Conservation (phyloP, 768 basidiomycete species). For the Asterophora parasitica region DNA sequence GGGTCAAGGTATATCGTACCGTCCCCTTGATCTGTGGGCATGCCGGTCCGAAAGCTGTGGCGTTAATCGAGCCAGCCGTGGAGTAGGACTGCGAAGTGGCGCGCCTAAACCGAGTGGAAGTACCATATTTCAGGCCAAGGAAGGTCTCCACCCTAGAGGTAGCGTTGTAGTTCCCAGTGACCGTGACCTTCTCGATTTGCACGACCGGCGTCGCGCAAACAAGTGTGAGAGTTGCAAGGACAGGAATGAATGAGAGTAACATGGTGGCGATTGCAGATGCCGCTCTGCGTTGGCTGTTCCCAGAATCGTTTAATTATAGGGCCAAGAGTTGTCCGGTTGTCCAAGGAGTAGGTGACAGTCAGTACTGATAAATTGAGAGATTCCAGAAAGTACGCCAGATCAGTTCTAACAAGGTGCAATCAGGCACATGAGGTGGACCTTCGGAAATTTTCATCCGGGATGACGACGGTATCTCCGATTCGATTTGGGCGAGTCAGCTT, state of each 20-base stretch:
- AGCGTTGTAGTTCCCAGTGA: constrained; percentile 14
- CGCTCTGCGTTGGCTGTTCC: background rate
- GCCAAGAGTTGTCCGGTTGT: background rate
- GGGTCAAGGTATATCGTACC: constrained; percentile 1
- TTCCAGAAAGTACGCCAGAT: background rate
- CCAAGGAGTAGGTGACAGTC: background rate
- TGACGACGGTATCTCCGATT: too few species aligned
- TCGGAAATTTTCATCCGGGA: too few species aligned
- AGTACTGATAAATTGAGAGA: background rate
- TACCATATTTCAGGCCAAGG: constrained; percentile 17
- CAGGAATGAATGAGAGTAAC: constrained; percentile 9
- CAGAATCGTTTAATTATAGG: background rate
- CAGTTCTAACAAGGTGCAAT: too few species aligned
- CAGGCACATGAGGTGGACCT: too few species aligned
- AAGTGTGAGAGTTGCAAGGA: constrained; percentile 7
- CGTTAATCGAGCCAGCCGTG: constrained; percentile 1
- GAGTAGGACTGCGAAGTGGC: constrained; percentile 13
- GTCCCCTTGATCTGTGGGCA: constrained; percentile 19
- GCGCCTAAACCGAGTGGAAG: constrained; percentile 13
- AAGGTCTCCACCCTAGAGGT: constrained; percentile 18
- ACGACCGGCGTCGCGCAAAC: constrained; percentile 13
- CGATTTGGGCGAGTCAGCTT: too few species aligned
- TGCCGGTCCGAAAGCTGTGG: constrained; percentile 10
- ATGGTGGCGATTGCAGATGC: background rate
- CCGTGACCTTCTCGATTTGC: constrained; percentile 5